Percentiles rank a stretch among this genome's conserved stretches.
Evolutionary conservation across 2,329 filamentous ascomycete genomes (phyloP).

Genomic region (Penicillium rolfsii): DNA sequence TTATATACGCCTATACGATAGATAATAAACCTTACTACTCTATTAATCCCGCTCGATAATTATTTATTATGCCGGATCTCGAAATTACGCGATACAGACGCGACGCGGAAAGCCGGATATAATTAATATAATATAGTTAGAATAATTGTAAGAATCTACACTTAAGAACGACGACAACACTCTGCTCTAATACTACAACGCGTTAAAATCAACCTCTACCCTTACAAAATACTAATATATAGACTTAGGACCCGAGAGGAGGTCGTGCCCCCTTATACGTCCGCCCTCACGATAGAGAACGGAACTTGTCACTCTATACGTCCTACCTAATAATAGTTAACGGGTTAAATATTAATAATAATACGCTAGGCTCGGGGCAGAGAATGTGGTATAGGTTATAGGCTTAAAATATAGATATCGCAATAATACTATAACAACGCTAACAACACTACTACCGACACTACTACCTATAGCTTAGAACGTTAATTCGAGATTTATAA

Average conservation of each 20-base stretch:
- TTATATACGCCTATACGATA: too few relatives aligned
- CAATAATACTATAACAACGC: not conserved
- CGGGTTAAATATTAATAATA: conserved; percentile 4
- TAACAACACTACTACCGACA: not conserved
- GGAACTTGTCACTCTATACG: conserved; percentile 11
- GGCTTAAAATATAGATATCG: conserved; percentile 6
- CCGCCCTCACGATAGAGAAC: conserved; percentile 6
- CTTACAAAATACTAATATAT: too few relatives aligned
- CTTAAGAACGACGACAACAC: too few relatives aligned
- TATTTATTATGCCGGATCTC: not conserved
- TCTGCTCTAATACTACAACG: not conserved
- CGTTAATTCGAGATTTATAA: not conserved
- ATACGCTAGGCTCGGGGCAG: conserved; percentile 1
- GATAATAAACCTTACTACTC: too few relatives aligned
- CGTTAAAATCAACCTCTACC: not conserved
- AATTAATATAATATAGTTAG: too few relatives aligned
- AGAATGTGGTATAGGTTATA: conserved; percentile 1
- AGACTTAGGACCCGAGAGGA: too few relatives aligned
- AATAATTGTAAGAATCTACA: too few relatives aligned
- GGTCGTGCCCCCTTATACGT: not conserved
- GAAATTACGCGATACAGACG: too few relatives aligned
- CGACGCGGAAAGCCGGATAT: too few relatives aligned
- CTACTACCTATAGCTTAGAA: conserved; percentile 8
- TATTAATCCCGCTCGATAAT: conserved; percentile 8
- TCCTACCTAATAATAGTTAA: conserved; percentile 10